Base-by-base conservation (phyloP, 768 basidiomycete species). In the Tephrocybe sp. region DNA sequence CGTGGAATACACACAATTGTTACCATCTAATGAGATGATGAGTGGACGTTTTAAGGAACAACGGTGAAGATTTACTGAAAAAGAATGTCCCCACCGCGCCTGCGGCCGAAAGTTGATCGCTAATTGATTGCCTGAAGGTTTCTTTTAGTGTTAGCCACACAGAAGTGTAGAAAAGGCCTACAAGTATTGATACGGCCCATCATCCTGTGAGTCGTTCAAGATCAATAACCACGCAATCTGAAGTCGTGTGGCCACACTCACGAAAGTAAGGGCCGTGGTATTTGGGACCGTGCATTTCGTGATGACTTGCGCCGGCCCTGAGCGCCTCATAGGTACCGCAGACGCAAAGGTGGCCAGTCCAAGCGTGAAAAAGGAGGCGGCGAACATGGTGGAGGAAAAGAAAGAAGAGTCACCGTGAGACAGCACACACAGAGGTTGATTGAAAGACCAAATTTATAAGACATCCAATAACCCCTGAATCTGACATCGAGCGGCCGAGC, bases 221-320 rank as follows among this genome's bases (percentile, higher is more conserved):
- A 25, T 23, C 9, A 26, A 20, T 7, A 26, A 3, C 10, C 40
- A 28, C n/a, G n/a, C n/a, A 47, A 46, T 37, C 32, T 26, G n/a
- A n/a, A n/a, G n/a, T 5, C 28, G 11, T 30, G n/a, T 30, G 28
- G 11, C 5, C 5, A 17, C 20, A 64, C 72, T 43, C 48, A 73
- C 71, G 46, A 75, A 74, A 23, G 72, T 75, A 32, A 76, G 53
- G 4, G 75, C 75, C 44, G 58, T 73, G 6, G 73, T 73, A 6
- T 72, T 67, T 12, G 69, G 66, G 2, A 66, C 63, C 4, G 63
- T 68, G 56, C 73, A 75, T 9, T 60, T 52, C 0, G 65, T 68
- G 48, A 73, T 55, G 47, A 75, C 65, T 37, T 71, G 65, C 1
- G 67, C 69, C 3, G 51, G 33, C 5, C 28, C 28, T 36, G 55